These are phyloP conservation scores for Aspergillus sp. DNA, from an alignment of 2,329 filamentous ascomycete genomes.

Conservation along the genomic window DNA sequence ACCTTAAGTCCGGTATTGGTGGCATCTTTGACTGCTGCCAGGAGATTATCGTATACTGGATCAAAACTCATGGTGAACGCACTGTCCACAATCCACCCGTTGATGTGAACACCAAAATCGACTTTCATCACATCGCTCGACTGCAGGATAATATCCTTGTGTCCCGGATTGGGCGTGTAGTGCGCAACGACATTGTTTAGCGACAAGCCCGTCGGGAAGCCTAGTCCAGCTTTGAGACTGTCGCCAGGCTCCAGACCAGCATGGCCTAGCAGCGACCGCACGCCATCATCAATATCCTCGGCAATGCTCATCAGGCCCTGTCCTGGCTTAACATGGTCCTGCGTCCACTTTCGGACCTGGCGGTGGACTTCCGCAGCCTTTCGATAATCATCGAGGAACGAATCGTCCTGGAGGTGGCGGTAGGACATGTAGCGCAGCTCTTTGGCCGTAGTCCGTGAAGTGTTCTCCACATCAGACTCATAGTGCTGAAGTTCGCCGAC, in stretches of 20 bases:
- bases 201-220: conserved; percentile 57
- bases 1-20: conserved; percentile 54
- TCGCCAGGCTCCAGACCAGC: conserved; percentile 54
- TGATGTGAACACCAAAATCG: conserved; percentile 79
- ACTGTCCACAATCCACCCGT: conserved; percentile 76
- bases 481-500: conserved; percentile 49
- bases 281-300: conserved; percentile 55
- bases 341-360: conserved; percentile 54
- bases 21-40: conserved; percentile 59
- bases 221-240: conserved; percentile 52
- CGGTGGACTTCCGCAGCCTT: conserved; percentile 59
- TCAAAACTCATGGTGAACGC: conserved; percentile 80
- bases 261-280: conserved; percentile 52
- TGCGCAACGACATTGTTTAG: conserved; percentile 57
- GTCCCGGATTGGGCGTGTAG: conserved; percentile 58
- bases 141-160: conserved; percentile 69
- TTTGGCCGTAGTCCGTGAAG: conserved; percentile 47
- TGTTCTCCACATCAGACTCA: conserved; percentile 40
- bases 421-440: conserved; percentile 46
- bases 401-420: conserved; percentile 45
- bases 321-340: conserved; percentile 51
- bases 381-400: conserved; percentile 55
- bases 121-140: conserved; percentile 78
- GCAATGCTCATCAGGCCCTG: conserved; percentile 51
- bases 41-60: conserved; percentile 70